Base-by-base conservation (phyloP, 73 alveolate species). In the Tetrahymena borealis region DNA sequence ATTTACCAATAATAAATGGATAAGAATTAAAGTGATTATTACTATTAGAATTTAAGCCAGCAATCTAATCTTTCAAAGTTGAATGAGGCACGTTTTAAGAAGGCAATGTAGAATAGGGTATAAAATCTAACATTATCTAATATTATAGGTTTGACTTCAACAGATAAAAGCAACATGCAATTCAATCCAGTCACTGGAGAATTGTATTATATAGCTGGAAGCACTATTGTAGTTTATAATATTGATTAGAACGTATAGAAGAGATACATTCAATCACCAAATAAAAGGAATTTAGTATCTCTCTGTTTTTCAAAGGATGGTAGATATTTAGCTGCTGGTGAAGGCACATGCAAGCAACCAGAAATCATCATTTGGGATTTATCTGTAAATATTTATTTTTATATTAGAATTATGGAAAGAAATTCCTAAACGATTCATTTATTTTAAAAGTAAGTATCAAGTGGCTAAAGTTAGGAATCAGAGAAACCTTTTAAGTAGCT, bases 401-500 rank as follows among this genome's bases (percentile, higher is more conserved):
- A 60, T 40, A 9, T 9, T 32, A 60, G 7, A n/a, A 60, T 1
- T 15, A 24, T 60, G 12, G 7, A 39, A 9, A 60, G 28, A 24
- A 7, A 24, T 4, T 60, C 28, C 16, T 24, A 20, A 15, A 13
- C 20, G 9, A 5, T 60, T 20, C 20, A 60, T 18, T 3, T 24
- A n/a, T 24, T 24, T 15, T 3, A 60, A 60, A 24, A 60, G 85
- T 20, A 60, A 60, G 35, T 60, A 3, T 60, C 28, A 13, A 24
- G 37, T 24, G 28, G 32, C 38, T 24, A 60, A 7, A 60, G 35
- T 16, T n/a, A 60, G 28, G 85, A 60, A 60, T 32, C 37, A 24
- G 85, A 60, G 11, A 60, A 60, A n/a, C 90, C 92, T 38, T 18
- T 41, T 7, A 60, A 33, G 13, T 93, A 93, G 16, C 96, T 97